Evolutionary conservation across 768 basidiomycete genomes (phyloP), one percentile per base, ranked within the genome.

Genomic region (Pleurotus pulmonarius): DNA sequence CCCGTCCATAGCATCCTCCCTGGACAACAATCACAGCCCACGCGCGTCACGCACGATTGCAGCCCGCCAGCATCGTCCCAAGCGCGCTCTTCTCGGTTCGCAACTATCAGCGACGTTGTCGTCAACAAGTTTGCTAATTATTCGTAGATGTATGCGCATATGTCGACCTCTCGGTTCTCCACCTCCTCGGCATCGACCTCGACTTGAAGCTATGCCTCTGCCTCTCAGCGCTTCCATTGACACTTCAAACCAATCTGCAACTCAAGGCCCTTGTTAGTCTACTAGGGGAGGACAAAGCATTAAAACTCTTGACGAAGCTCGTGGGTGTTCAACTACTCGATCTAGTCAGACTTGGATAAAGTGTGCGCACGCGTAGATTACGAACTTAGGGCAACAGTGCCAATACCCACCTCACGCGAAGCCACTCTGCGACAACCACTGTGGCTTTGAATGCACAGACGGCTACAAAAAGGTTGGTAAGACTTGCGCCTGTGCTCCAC

Each of bases 391-490:
- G 39, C 51, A 53, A 7, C 51, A 53, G 13, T 60, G 59, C 22
- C 7, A 20, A 3, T 60, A 60, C 48, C 59, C 59, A n/a, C 8
- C 59, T 12, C 59, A 60, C 22, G 15, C 59, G 6, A 37, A n/a
- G 13, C 18, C 59, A 1, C n/a, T 60, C 20, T 60, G 59, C 29
- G 38, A 20, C 11, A 37, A 56, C 20, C 49, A 34, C 20, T 60
- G 59, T 51, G 49, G 34, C 29, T 60, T 60, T 44, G 38, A 56
- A 24, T 60, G 59, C 44, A 53, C 41, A 20, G 59, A 57, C 46
- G 56, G 59, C 12, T 57, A 56, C 37, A 15, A 58, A 51, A 24
- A 59, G 55, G 20, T 55, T 66, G 12, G 61, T 60, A 15, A 57
- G 60, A 6, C 39, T 15, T 53, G 51, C 15, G 51, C 25, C 5